A percentile compares a stretch with the other conserved stretches of the same genome.
Conservation (phyloP, 805 yeast genomes). For the Saccharomycopsis lassenensis region DNA sequence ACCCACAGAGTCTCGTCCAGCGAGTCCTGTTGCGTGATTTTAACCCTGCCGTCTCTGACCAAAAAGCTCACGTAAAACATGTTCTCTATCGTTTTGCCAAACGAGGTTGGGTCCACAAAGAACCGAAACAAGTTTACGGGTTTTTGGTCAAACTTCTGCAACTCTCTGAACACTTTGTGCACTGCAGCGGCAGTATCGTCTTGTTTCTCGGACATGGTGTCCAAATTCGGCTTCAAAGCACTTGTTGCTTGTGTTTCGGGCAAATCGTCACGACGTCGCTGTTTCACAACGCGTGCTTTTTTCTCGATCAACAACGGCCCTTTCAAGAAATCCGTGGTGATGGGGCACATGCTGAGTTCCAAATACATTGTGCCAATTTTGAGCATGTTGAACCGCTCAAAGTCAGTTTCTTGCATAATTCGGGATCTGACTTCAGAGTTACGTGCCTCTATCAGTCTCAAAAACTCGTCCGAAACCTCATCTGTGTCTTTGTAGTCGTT, state of each 20-base stretch:
- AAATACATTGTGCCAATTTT: conserved; percentile 43
- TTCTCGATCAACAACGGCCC: conserved; percentile 63
- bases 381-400: conserved; percentile 47
- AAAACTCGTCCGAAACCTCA: conserved; percentile 18
- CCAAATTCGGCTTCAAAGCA: conserved; percentile 43
- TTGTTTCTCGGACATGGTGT: conserved; percentile 38
- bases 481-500: conserved; percentile 18
- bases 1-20: conserved; percentile 37
- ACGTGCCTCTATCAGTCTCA: conserved; percentile 4
- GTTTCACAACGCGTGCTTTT: conserved; percentile 26
- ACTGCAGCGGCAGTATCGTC: conserved; percentile 57
- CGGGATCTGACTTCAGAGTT: not conserved
- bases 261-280: conserved; percentile 11
- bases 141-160: conserved; percentile 26
- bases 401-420: conserved; percentile 24
- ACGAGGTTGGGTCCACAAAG: conserved; percentile 66
- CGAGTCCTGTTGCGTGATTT: conserved; percentile 27
- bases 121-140: conserved; percentile 52
- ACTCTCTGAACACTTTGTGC: conserved; percentile 35
- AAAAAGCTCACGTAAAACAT: conserved; percentile 75
- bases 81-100: conserved; percentile 72
- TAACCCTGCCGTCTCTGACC: conserved; percentile 59
- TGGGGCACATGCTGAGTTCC: conserved; percentile 35
- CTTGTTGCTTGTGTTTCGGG: conserved; percentile 35
- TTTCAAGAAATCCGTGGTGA: conserved; percentile 47